These are phyloP conservation scores for Oryza rufipogon DNA, from an alignment of 176 grass and related monocot genomes.

Conservation along the genomic window DNA sequence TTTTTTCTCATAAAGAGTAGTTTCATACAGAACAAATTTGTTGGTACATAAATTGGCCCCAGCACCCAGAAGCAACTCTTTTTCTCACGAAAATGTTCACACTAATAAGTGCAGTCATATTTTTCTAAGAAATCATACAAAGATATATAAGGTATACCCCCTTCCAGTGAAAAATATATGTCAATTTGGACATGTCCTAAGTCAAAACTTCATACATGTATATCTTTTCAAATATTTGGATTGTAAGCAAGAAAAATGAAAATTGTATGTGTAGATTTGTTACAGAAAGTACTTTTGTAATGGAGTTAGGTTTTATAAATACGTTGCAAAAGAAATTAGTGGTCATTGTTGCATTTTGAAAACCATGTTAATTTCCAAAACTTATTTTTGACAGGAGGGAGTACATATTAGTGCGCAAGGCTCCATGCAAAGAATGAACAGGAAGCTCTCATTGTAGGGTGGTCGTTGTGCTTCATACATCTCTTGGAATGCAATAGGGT, in stretches of 20 bases:
- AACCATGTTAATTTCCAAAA: too few species aligned
- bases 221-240: neutral
- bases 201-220: too few species aligned
- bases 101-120: neutral
- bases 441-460: neutral
- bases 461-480: neutral
- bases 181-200: neutral
- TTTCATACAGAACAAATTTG: neutral
- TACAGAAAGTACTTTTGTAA: neutral
- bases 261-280: neutral
- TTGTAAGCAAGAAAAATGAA: neutral
- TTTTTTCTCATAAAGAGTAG: neutral
- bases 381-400: too few species aligned
- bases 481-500: neutral
- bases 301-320: neutral
- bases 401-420: neutral
- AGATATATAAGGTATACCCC: neutral
- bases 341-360: neutral
- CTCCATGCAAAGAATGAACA: neutral
- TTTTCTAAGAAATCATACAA: neutral
- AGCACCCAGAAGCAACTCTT: neutral
- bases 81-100: neutral
- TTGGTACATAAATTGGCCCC: neutral
- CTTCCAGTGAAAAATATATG: neutral
- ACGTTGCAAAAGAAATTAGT: neutral